A percentile compares a stretch with the other conserved stretches of the same genome.
Conservation (phyloP, 2,329 filamentous ascomycete genomes). For the Cercospora sp. region DNA sequence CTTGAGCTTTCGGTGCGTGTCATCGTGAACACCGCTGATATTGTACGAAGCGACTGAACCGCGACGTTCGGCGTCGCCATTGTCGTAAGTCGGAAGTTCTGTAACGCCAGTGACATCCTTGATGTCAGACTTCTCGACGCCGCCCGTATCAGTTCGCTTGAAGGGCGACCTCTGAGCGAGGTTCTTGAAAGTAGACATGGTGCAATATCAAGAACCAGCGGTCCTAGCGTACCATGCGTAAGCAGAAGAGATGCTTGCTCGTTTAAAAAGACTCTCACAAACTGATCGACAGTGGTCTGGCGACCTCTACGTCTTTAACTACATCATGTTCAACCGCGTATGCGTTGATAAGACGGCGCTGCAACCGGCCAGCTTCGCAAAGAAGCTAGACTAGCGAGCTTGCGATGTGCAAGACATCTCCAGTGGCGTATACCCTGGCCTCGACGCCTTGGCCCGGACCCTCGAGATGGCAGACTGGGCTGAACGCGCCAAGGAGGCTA, state of each 20-base stretch:
- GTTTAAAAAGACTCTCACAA: not conserved
- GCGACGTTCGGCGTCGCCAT: conserved; percentile 27
- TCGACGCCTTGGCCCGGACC: conserved; percentile 14
- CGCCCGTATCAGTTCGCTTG: conserved; percentile 22
- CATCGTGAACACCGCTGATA: conserved; percentile 29
- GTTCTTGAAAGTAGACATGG: conserved; percentile 24
- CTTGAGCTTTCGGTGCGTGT: conserved; percentile 47
- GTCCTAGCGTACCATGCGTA: not conserved
- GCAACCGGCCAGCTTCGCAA: conserved; percentile 5
- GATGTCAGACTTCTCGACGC: conserved; percentile 14
- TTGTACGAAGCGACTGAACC: conserved; percentile 28
- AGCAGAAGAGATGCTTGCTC: not conserved
- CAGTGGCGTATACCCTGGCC: conserved; percentile 9
- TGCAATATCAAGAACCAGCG: not conserved
- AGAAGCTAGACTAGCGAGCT: conserved; percentile 12
- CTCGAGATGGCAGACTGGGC: conserved; percentile 7
- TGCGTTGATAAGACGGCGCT: conserved; percentile 16
- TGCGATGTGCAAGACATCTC: conserved; percentile 12
- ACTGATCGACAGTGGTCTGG: conserved; percentile 1
- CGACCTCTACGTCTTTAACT: conserved; percentile 12
- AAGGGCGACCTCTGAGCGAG: conserved; percentile 20
- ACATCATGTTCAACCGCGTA: conserved; percentile 9
- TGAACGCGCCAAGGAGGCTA: conserved; percentile 16
- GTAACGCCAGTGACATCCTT: conserved; percentile 15
- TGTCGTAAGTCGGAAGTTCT: conserved; percentile 18